Evolutionary conservation across 169 alveolate species (phyloP).

Genomic region (Toxoplasma gondii): DNA sequence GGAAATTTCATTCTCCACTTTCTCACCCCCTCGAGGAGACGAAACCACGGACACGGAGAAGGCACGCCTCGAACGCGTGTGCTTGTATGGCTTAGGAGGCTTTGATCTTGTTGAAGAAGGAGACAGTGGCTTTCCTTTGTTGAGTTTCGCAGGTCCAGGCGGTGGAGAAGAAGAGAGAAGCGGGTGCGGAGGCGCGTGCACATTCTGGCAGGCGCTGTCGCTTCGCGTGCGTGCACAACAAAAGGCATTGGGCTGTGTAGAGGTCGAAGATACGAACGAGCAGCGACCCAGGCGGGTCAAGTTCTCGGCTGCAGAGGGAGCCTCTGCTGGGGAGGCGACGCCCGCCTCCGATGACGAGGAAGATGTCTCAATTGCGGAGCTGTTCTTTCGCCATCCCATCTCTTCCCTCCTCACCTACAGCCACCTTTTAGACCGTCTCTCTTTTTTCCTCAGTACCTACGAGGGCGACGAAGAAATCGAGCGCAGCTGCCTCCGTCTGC

Average conservation of each 20-base stretch:
- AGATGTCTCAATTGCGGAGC: not conserved
- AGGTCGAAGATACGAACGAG: not conserved
- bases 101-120: constrained; percentile 9
- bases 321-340: not conserved
- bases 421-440: not conserved
- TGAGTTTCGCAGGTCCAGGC: not conserved
- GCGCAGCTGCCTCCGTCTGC: constrained; percentile 20
- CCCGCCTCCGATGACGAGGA: not conserved
- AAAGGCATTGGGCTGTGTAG: not conserved
- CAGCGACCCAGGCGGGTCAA: not conserved
- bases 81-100: constrained; percentile 12
- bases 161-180: not conserved
- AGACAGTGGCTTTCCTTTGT: not conserved
- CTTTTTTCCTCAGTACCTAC: not conserved
- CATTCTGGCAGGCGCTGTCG: constrained; percentile 16
- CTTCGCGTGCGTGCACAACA: not conserved
- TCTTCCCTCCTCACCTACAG: not conserved
- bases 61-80: not conserved
- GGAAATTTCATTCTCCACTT: too few relatives aligned
- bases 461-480: not conserved
- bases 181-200: constrained; percentile 6
- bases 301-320: not conserved
- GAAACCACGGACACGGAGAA: too few relatives aligned
- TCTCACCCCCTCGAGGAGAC: too few relatives aligned
- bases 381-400: constrained; percentile 8